These are phyloP conservation scores for Fulvia fulva DNA, from an alignment of 2,329 filamentous ascomycete species.

Conservation along the genomic window DNA sequence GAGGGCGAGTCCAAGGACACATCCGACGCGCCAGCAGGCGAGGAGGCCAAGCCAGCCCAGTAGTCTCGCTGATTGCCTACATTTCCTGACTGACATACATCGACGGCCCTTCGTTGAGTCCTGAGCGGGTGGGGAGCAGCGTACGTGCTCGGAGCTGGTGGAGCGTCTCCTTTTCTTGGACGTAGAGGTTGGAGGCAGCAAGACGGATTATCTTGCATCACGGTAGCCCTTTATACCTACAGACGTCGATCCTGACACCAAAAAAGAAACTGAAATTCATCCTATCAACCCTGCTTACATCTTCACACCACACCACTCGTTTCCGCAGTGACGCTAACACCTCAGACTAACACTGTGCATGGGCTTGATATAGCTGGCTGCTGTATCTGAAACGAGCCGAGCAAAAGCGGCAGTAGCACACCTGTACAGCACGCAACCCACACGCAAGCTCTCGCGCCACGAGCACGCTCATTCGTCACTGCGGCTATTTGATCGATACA, in stretches of 20 bases:
- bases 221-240: constrained; percentile 22
- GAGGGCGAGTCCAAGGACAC: constrained; percentile 52
- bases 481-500: neutral
- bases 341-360: neutral
- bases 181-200: constrained; percentile 23
- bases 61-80: constrained; percentile 23
- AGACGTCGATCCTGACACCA: constrained; percentile 17
- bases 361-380: neutral
- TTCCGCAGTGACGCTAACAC: neutral
- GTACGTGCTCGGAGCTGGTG: constrained; percentile 22
- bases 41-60: constrained; percentile 45
- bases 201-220: constrained; percentile 21
- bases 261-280: constrained; percentile 18
- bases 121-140: constrained; percentile 18
- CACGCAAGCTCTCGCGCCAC: constrained; percentile 2
- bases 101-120: constrained; percentile 21
- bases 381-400: neutral
- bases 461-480: neutral
- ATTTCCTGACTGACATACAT: constrained; percentile 20
- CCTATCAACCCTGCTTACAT: neutral
- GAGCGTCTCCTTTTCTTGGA: constrained; percentile 25
- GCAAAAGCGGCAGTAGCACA: neutral
- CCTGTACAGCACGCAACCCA: neutral
- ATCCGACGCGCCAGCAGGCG: constrained; percentile 55
- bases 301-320: neutral